These are phyloP conservation scores for Epichloe aotearoae DNA, from an alignment of 2,329 filamentous ascomycete species.

Conservation along the genomic window DNA sequence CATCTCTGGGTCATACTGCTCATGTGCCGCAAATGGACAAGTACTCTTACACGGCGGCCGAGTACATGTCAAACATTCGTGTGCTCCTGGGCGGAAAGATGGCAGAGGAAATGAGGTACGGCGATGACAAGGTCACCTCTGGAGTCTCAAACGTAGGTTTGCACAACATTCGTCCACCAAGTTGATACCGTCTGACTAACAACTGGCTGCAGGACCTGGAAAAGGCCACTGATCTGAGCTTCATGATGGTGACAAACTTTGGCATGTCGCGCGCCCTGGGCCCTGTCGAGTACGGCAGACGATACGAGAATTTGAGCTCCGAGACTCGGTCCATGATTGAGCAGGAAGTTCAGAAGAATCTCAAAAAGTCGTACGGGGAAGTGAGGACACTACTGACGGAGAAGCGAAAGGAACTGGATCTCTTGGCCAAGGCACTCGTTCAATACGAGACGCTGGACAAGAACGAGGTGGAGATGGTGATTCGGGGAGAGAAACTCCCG, in stretches of 20 bases:
- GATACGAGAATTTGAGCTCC: slow-evolving; percentile 70
- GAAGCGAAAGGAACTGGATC: slow-evolving; percentile 73
- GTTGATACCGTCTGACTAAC: slow-evolving; percentile 12
- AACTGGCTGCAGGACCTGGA: slow-evolving; percentile 56
- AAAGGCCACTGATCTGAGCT: slow-evolving; percentile 68
- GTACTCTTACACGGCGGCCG: slow-evolving; percentile 73
- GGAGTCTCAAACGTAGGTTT: slow-evolving; percentile 65
- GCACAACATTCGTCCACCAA: background rate
- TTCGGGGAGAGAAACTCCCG: slow-evolving; percentile 70
- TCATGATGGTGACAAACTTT: slow-evolving; percentile 74
- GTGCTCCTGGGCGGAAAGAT: slow-evolving; percentile 76
- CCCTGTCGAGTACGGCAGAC: slow-evolving; percentile 73
- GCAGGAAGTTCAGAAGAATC: slow-evolving; percentile 68
- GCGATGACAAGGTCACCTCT: slow-evolving; percentile 79
- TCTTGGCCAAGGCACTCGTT: slow-evolving; percentile 76
- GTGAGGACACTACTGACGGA: slow-evolving; percentile 57
- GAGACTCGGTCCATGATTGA: slow-evolving; percentile 83
- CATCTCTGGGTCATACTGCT: slow-evolving; percentile 74
- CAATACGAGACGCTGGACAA: slow-evolving; percentile 89
- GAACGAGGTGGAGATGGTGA: slow-evolving; percentile 80
- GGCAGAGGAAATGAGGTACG: slow-evolving; percentile 83
- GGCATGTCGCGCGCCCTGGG: slow-evolving; percentile 85
- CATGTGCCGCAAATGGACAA: slow-evolving; percentile 86
- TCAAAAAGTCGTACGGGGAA: slow-evolving; percentile 69
- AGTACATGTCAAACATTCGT: slow-evolving; percentile 71